These are phyloP conservation scores for Boletus vermiculosoides DNA, from an alignment of 768 basidiomycete genomes.

Conservation along the genomic window DNA sequence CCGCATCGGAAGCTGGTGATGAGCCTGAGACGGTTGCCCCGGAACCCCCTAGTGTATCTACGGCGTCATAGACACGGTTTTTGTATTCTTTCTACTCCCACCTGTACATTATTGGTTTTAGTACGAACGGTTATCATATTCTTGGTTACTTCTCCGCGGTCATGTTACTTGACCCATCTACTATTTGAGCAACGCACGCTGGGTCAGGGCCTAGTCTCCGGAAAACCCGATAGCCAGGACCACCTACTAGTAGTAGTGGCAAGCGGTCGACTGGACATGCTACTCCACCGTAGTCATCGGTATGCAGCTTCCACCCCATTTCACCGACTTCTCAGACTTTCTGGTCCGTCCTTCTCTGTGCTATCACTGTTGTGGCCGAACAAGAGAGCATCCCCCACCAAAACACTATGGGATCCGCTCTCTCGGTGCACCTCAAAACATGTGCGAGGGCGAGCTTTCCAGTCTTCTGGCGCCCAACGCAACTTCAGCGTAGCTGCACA, in stretches of 20 bases:
- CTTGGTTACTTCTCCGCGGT: constrained; percentile 4
- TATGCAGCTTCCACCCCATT: background rate
- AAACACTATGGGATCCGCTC: background rate
- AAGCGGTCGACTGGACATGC: constrained; percentile 1
- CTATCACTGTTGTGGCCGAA: background rate
- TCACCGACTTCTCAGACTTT: background rate
- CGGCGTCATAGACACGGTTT: constrained; percentile 15
- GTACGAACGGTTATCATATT: constrained; percentile 10
- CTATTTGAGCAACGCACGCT: background rate
- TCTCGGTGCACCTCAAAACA: background rate
- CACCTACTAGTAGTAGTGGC: too few relatives aligned
- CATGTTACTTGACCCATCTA: background rate
- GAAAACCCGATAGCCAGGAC: background rate
- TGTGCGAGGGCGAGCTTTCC: background rate
- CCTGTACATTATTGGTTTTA: constrained; percentile 13
- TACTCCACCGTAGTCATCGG: background rate
- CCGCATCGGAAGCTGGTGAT: constrained; percentile 48
- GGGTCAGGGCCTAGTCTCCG: too few relatives aligned
- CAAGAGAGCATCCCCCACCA: background rate
- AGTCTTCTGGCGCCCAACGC: background rate
- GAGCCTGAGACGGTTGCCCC: constrained; percentile 42
- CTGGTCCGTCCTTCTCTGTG: background rate
- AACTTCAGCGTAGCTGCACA: background rate
- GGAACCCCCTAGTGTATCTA: constrained; percentile 20
- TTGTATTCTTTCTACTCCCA: constrained; percentile 8